phyloP scores from a whole-genome alignment of 2,329 filamentous ascomycete species.

The Tolypocladium tundrense region DNA sequence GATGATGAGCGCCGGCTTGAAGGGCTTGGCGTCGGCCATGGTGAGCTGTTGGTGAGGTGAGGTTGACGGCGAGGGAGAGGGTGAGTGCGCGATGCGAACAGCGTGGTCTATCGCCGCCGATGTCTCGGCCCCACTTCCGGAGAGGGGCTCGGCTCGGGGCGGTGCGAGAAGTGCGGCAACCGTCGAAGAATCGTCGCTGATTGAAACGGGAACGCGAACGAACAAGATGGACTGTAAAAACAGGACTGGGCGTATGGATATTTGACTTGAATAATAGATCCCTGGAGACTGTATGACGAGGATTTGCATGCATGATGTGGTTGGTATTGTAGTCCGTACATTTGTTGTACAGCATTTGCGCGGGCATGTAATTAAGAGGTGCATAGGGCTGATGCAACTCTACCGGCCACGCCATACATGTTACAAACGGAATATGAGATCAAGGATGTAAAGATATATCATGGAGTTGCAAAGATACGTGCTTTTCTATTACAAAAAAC shows the following conservation, averaged over 20 bases:
- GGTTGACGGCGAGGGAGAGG: neutral
- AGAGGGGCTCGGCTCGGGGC: neutral
- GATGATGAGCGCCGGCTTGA: conserved; percentile 51
- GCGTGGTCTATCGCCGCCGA: neutral
- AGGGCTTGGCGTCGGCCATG: conserved; percentile 11
- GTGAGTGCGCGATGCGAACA: neutral
- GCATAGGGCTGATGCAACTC: too few relatives aligned
- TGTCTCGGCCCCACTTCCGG: neutral
- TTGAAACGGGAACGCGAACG: too few relatives aligned
- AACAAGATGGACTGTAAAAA: neutral
- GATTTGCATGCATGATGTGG: neutral
- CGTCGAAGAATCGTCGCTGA: neutral
- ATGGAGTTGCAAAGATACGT: too few relatives aligned
- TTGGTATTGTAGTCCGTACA: too few relatives aligned
- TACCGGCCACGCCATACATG: too few relatives aligned
- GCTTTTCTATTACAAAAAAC: too few relatives aligned
- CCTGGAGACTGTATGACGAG: neutral
- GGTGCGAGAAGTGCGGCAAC: neutral
- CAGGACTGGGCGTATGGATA: neutral
- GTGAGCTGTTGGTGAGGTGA: neutral
- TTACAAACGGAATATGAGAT: too few relatives aligned
- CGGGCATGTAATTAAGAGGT: too few relatives aligned
- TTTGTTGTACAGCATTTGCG: too few relatives aligned
- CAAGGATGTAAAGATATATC: too few relatives aligned
- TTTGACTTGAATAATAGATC: neutral